These are phyloP conservation scores for Leishmania gerbilli DNA, from an alignment of 208 protist species.

Conservation along the genomic window DNA sequence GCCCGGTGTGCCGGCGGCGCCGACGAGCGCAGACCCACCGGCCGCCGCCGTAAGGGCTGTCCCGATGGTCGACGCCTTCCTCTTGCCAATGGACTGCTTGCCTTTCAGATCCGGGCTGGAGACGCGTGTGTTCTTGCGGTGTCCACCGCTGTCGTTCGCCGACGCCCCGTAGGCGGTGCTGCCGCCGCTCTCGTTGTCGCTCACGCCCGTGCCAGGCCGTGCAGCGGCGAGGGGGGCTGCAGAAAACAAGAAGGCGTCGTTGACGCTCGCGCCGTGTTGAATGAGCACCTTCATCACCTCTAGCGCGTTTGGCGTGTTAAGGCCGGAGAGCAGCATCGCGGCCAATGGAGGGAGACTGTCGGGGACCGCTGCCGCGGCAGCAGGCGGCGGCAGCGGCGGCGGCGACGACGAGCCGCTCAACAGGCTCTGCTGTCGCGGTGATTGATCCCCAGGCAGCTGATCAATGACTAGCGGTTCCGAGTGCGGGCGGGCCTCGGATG, in stretches of 20 bases:
- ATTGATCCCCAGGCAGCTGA: neutral
- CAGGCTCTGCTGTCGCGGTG: neutral
- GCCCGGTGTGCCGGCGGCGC: neutral
- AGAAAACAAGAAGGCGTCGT: slow-evolving; percentile 44
- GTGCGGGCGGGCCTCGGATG: neutral
- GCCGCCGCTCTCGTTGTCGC: neutral
- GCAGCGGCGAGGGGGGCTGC: slow-evolving; percentile 1
- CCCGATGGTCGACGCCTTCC: neutral
- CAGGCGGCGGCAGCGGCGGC: neutral
- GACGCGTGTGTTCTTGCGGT: neutral
- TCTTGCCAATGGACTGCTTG: neutral
- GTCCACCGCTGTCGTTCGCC: slow-evolving; percentile 5
- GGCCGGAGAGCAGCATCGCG: slow-evolving; percentile 53
- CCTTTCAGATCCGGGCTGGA: neutral
- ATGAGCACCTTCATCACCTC: slow-evolving; percentile 57
- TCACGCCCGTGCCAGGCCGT: neutral
- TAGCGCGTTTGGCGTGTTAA: slow-evolving; percentile 34
- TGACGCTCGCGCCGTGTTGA: slow-evolving; percentile 51
- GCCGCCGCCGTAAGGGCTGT: neutral
- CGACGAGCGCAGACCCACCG: neutral
- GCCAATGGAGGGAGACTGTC: slow-evolving; percentile 26
- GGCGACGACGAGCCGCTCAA: neutral
- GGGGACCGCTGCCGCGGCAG: neutral
- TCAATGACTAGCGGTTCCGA: neutral
- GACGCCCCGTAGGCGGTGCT: neutral